Evolutionary conservation across 805 yeast species (phyloP), one percentile per base, ranked within the genome.

Genomic region (Metahyphopichia silvanorum): DNA sequence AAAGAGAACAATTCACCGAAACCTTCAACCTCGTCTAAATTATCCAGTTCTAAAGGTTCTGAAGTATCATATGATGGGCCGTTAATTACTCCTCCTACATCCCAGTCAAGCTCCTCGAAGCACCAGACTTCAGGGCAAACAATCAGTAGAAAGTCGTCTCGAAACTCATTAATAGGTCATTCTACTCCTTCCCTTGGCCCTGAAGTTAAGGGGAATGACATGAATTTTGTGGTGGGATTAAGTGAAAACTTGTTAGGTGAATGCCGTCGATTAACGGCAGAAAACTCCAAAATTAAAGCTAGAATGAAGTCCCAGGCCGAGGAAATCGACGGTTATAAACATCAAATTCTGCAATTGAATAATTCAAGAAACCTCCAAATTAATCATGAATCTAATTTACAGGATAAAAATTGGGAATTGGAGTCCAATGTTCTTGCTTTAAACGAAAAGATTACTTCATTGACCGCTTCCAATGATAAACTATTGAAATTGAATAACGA

Each of bases 211-310:
- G 77, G 77, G 14, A 77, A 77, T 42, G 85, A 82, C 38, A 76
- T 82, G 64, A 76, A 77, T 49, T 83, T 83, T 49, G 78, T 82
- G 11, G 82, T 82, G 37, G 86, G 84, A 4, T 56, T 84, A 35
- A 79, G 86, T 57, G 91, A 84, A 46, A 82, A 81, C 36, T 60
- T 84, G 40, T 66, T 84, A 12, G 61, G 72, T 27, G 87, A 85
- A 53, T 82, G 88, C 47, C 73, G 89, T 43, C 69, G 82, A 39
- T 63, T 84, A 35, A 81, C 77, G 34, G 79, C 83, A 16, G 86
- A 82, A 37, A 79, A 75, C 50, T 68, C 68, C 33, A 60, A 57
- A 40, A 63, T 69, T 40, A 69, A 71, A 38, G 41, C 53, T 12
- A 66, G 64, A 40, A 45, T 78, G 39, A 65, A 63, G 38, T 44